Evolutionary conservation across 345 rosid genomes (phyloP), one percentile per base, ranked within the genome.

Genomic region (Populus alba): DNA sequence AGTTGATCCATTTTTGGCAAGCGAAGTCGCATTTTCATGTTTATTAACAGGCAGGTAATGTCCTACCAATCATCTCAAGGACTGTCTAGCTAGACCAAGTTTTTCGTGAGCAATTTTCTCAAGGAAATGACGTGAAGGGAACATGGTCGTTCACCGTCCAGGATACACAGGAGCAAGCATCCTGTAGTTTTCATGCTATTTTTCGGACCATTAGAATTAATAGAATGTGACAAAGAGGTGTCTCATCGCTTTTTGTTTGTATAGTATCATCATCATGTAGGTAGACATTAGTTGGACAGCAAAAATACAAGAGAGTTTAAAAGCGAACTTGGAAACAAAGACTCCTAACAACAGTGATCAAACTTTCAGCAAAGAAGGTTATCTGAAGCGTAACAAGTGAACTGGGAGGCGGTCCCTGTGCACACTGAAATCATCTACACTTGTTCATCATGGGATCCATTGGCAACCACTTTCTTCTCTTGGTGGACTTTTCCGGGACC

Each of bases 401-500:
- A 53, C 59, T 53, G 6, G 59, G 37, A 53, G 59, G 23, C 7
- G 20, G 59, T 53, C n/a, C 23, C 23, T 2, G 59, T 6, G 59
- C 25, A 9, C 45, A 55, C 9, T n/a, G 47, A 13, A 53, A 7
- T 11, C 22, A 43, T 15, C 31, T 74, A 74, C 31, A 23, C 78
- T 23, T 22, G 85, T n/a, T 75, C 85, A 12, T 72, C 80, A 63
- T 41, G 84, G 71, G 86, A 80, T 22, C 85, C 85, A 55, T 82
- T 81, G 31, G 75, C 82, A 31, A 45, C 76, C 53, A 49, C 45
- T 73, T 81, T 65, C 81, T 86, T 85, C 63, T 81, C 77, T 70
- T 49, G 80, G 4, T 51, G 55, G 35, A 79, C 41, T 41, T 82
- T 79, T 37, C 55, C 84, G 10, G 35, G 39, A 59, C 79, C 89